Evolutionary conservation across 2,329 filamentous ascomycete genomes (phyloP).

Genomic region (Epichloe uncinata): DNA sequence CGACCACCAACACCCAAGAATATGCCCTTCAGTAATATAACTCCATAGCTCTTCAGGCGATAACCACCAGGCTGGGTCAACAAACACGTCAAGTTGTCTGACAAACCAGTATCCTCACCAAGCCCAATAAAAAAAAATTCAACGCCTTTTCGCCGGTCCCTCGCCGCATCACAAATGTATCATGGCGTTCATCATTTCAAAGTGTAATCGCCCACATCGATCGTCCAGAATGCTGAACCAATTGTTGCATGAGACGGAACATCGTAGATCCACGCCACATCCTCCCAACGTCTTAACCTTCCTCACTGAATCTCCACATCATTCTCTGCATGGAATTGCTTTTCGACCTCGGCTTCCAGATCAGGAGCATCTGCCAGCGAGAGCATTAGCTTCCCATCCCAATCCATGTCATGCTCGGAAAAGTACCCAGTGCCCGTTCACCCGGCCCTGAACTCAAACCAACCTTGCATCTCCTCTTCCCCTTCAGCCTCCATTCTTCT

Average conservation of each 20-base stretch:
- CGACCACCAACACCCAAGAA: no score
- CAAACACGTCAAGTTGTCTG: no score
- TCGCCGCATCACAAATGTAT: no score
- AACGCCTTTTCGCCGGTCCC: no score
- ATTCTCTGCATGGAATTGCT: constrained; percentile 9
- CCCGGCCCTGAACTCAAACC: constrained; percentile 3
- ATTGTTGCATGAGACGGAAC: not conserved
- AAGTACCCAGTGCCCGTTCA: not conserved
- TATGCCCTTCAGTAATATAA: no score
- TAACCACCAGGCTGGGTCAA: no score
- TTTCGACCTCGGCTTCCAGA: constrained; percentile 2
- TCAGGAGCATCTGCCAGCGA: constrained; percentile 10
- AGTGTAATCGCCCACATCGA: not conserved
- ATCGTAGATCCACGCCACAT: not conserved
- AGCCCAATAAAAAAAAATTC: no score
- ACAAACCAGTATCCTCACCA: no score
- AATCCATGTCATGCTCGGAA: not conserved
- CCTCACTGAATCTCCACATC: constrained; percentile 13
- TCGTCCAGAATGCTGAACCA: not conserved
- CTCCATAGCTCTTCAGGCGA: no score
- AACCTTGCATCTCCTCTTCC: constrained; percentile 36
- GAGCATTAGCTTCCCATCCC: not conserved
- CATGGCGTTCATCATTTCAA: rapidly evolving
- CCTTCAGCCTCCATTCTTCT: constrained; percentile 37
- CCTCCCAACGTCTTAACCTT: no score